Evolutionary conservation across 306 rosid genomes (phyloP), one percentile per base, ranked within the genome.

Genomic region (Corylus americana): DNA sequence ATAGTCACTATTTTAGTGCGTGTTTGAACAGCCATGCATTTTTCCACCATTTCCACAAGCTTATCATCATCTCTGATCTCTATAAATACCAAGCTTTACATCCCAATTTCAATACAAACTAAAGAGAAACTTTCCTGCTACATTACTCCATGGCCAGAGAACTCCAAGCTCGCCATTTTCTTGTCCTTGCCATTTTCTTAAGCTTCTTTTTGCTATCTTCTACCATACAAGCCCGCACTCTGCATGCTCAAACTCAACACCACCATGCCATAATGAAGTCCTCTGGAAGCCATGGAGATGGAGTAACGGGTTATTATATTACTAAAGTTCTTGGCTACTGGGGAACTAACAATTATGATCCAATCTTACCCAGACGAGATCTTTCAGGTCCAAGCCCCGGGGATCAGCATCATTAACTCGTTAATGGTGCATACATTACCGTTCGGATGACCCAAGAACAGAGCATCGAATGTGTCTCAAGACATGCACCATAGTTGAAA

Each of bases 171-270:
- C 45, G 1, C 1, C 45, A 6, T 42, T 42, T 42, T 8, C 45
- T 42, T 42, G 45, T 42, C 45, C 45, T 42, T 6, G 7, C 7
- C 6, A 42, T 42, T 42, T 42, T 42, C 8, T 0, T 42, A 6
- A 42, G 45, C 39, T 57, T 85, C 54, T 22, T 81, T 76, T 78
- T 85, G 67, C 48, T 81, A 17, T 16, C 18, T 17, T 39, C 70
- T 17, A 42, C 77, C 55, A n/a, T 44, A 12, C 72, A 74, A 71
- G 80, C 83, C n/a, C 64, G 86, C 35, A 70, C 75, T 50, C 51
- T 78, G 66, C 42, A 61, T 25, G 78, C 58, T 54, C 58, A 79
- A 7, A 37, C 55, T 17, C 48, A 16, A 35, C 71, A 42, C 64
- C 17, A 12, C 12, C 59, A 25, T 45, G 74, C 44, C 74, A 35